phyloP scores from a whole-genome alignment of 306 rosid species.

The Fragaria nilgerrensis region DNA sequence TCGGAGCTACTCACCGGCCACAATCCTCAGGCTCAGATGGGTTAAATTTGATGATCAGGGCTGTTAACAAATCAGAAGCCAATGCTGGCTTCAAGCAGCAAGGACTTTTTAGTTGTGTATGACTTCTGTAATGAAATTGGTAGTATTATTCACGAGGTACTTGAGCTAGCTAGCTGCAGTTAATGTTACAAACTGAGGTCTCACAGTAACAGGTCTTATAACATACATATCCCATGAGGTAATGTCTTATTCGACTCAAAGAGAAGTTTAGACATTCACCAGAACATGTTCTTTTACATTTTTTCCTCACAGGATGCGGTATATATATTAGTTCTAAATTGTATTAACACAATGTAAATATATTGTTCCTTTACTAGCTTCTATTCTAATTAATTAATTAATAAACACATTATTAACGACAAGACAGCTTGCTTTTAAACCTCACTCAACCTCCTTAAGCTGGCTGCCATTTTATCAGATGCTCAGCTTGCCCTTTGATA shows the following conservation, averaged over 20 bases:
- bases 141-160: neutral
- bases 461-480: neutral
- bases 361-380: neutral
- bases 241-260: neutral
- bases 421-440: neutral
- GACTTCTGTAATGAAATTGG: neutral
- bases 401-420: neutral
- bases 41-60: neutral
- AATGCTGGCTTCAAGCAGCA: neutral
- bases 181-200: neutral
- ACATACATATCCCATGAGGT: too few relatives aligned
- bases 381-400: neutral
- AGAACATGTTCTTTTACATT: neutral
- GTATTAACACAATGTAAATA: neutral
- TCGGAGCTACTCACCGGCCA: too few relatives aligned
- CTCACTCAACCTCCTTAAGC: neutral
- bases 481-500: neutral
- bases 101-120: neutral
- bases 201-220: neutral
- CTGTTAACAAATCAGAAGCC: neutral
- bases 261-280: neutral
- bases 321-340: too few relatives aligned
- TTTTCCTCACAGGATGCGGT: neutral
- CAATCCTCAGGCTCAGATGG: neutral
- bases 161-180: neutral